Base-by-base conservation (phyloP, 2,329 filamentous ascomycete genomes). In the Cercospora sp. region DNA sequence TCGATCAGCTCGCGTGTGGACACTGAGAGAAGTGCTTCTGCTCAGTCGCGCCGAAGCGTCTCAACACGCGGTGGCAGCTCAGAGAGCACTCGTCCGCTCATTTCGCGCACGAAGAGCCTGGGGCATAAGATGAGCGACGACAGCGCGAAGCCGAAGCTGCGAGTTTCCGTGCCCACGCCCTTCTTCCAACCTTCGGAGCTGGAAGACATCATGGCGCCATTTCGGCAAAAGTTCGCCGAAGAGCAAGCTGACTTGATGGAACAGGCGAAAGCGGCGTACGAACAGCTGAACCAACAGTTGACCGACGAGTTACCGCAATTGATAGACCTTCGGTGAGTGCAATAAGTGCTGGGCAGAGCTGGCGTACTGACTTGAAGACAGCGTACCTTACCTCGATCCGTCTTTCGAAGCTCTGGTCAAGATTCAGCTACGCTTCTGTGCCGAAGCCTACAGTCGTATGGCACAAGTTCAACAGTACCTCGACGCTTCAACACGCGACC, bases 401-500 rank as follows among this genome's bases (percentile, higher is more conserved):
- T 94, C 90, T 70, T 99, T 99, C 78, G 95, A 99, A 82, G 95
- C 96, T 0, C 88, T 99, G 63, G 95, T 99, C 79, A 99, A 99
- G 85, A 99, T 99, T 73, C 95, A 99, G 83, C 81, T 99, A 76
- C 87, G 95, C 42, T 99, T 99, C 84, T 99, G 96, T 77, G 95
- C 96, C 7, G 95, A 99, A 82, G 95, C 95, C 1, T 99, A 99
- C 81, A 94, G 90, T 70, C 87, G 95, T 59, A 99, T 99, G 95
- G 95, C 96, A 28, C 96, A 99, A 83, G 96, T 99, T 66, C 95
- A 99, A 83, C 95, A 99, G 82, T 98, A 78, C 66, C 86, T 99
- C 33, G 95, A 98, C 78, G 91, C 94, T 31, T 93, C 97, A 77
- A 98, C 94, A 63, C 87, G 95, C 80, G 95, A 99, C 73, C 91